Evolutionary conservation across 345 rosid species (phyloP), one percentile per base, ranked within the genome.

Genomic region (Mallotus nudiflorus): DNA sequence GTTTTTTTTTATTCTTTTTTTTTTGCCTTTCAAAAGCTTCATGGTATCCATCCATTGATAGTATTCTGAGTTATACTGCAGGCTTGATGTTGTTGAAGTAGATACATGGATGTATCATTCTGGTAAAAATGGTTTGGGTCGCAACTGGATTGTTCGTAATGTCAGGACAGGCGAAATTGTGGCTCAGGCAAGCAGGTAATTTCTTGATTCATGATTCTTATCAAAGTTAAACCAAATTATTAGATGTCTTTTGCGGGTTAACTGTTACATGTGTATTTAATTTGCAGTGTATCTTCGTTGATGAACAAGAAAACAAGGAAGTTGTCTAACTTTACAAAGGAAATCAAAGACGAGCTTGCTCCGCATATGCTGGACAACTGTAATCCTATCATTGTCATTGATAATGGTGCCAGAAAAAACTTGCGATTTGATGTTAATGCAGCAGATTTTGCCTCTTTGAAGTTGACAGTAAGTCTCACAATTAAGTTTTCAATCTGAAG

Each of bases 301-400:
- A 77, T 81, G 78, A 71, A 81, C 33, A 68, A 44, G 68, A 56
- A 63, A 58, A 81, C 81, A 29, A 70, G 83, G 65, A 73, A 25
- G 25, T 25, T 77, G 6, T 63, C 72, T 0, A 81, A 68, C 62
- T 27, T 63, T 22, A 9, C 37, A 11, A 57, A 70, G 3, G 74
- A 77, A 74, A 50, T 69, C 1, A 62, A 48, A 25, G 42, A 37
- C 16, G 81, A 81, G 27, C 1, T 77, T 0, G 28, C 16, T 15
- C 81, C 79, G 35, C 48, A 20, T 40, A 3, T 53, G 24, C 35
- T 40, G 62, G 29, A 63, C 9, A n/a, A n/a, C n/a, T 16, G 63
- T 35, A 57, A 39, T 31, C 60, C 81, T 46, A 33, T 3, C 3
- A 33, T n/a, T n/a, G 24, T 70, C 37, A 12, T 70, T 5, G 25